Evolutionary conservation across 495 filamentous ascomycete species (phyloP), one percentile per base, ranked within the genome.

Genomic region (Filosporella fistucella): DNA sequence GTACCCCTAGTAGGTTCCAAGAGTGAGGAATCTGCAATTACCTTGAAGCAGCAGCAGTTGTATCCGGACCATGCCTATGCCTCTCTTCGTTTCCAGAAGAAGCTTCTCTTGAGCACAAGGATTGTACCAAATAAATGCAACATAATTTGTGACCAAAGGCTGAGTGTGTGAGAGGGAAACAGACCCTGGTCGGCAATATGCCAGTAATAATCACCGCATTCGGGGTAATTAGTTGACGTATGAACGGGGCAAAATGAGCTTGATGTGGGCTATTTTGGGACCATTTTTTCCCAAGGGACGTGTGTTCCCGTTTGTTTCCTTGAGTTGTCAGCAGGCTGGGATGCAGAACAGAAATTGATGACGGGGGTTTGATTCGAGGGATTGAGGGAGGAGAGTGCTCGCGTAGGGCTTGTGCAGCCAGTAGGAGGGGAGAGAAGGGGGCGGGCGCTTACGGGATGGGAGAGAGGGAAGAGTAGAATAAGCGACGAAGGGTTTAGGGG

Each of bases 191-290:
- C n/a, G n/a, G 14, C 16, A 7, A 38, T 13, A 4, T 21, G 20
- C 35, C 35, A 38, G 36, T 47, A 47, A 51, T 43, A 45, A 40
- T 39, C 17, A 21, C 44, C 32, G 13, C 21, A 49, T 41, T 28
- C 39, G 32, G 54, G 25, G 13, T 33, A 57, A 49, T 57, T 53
- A 29, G 36, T 28, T 13, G 18, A 23, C 18, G 12, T 28, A 8
- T 14, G 24, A 20, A 45, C 41, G 23, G 18, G 34, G 34, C 40
- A 46, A 57, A 57, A 41, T 43, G 50, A 44, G 46, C 55, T 28
- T 40, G 42, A 54, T 54, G 25, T 28, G 51, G 55, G 37, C 51
- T 58, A 58, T 58, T 58, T 58, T 51, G 36, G 55, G 51, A 49
- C 20, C 46, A 43, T 58, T 51, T 21, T n/a, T n/a, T n/a, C n/a